phyloP scores from a whole-genome alignment of 305 asterid species.

The Petunia hybrid region DNA sequence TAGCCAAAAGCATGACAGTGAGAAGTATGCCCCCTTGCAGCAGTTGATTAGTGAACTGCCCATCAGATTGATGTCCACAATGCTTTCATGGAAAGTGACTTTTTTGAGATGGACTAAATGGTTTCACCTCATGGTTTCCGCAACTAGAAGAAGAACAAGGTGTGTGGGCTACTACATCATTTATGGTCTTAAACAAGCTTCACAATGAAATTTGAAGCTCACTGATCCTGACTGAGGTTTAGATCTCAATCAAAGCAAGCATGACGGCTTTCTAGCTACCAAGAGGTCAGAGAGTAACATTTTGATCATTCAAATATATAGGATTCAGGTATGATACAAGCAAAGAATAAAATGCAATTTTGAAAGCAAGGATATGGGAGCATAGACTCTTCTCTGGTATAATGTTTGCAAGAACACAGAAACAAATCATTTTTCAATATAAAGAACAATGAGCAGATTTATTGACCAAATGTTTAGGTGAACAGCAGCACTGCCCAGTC shows the following conservation, averaged over 20 bases:
- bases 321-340: conserved; percentile 3
- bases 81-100: not conserved
- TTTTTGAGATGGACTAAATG: conserved; percentile 6
- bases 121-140: conserved; percentile 1
- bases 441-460: not conserved
- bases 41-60: conserved; percentile 12
- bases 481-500: conserved; percentile 7
- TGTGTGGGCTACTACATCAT: not conserved
- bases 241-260: conserved; percentile 9
- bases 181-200: conserved; percentile 19
- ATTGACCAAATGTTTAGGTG: conserved; percentile 4
- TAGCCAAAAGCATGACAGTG: not conserved
- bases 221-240: not conserved
- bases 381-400: conserved; percentile 20
- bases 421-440: not conserved
- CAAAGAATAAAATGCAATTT: not conserved
- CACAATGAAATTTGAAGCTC: not conserved
- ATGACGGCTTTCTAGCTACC: not conserved
- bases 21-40: conserved; percentile 14
- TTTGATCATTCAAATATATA: not conserved
- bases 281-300: not conserved
- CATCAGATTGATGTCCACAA: not conserved
- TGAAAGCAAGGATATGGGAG: not conserved
- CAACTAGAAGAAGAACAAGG: not conserved
- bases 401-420: not conserved